A percentile compares a stretch with the other conserved stretches of the same genome.
Evolutionary conservation across 331 rosid species (phyloP).

Genomic region (Malus hybrid): DNA sequence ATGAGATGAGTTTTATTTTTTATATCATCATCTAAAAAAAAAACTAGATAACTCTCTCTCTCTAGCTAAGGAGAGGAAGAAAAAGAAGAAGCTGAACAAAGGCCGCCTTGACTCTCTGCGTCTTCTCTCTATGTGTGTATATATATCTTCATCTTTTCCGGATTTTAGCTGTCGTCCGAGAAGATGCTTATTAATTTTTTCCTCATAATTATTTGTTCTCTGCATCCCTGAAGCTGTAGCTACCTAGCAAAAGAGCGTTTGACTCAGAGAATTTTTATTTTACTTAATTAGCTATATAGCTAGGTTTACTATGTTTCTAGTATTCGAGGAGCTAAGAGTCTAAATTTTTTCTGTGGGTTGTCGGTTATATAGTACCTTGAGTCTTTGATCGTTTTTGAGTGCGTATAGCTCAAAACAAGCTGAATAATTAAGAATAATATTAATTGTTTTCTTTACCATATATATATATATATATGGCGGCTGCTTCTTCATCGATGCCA

Average conservation of each 20-base stretch:
- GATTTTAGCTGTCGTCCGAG: conserved; percentile 40
- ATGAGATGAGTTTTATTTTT: conserved; percentile 10
- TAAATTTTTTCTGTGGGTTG: background rate
- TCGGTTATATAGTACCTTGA: background rate
- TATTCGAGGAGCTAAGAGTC: background rate
- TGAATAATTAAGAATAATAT: background rate
- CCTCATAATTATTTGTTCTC: conserved; percentile 3
- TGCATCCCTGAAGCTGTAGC: background rate
- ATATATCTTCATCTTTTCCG: conserved; percentile 23
- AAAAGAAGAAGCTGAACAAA: conserved; percentile 8
- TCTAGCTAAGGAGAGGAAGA: conserved; percentile 1
- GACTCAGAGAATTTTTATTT: background rate
- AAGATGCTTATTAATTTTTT: conserved; percentile 26
- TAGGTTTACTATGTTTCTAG: background rate
- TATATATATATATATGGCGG: conserved; percentile 36
- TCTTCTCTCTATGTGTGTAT: conserved; percentile 29
- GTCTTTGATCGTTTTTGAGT: background rate
- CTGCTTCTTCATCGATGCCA: conserved; percentile 47
- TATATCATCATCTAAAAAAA: conserved; percentile 31
- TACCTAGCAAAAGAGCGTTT: background rate
- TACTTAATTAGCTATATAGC: background rate
- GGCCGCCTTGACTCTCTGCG: background rate
- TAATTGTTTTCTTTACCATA: background rate
- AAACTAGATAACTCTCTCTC: background rate
- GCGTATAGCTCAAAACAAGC: background rate